A percentile compares a stretch with the other conserved stretches of the same genome.
These are phyloP conservation scores for Oleoguttula mirabilis DNA, from an alignment of 495 filamentous ascomycete species.

Conservation along the genomic window DNA sequence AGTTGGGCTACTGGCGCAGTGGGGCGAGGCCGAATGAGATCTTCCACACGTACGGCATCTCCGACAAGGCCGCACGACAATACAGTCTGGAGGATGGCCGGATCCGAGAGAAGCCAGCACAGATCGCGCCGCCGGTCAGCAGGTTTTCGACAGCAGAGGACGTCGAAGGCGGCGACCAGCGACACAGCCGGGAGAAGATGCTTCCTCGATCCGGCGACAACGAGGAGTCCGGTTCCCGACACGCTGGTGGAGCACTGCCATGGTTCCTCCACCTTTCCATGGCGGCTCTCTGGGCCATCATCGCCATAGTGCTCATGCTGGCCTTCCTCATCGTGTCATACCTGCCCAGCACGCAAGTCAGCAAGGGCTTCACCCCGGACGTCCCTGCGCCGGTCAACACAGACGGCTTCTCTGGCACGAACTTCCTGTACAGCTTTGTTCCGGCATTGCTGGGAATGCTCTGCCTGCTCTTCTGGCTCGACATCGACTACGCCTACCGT, in stretches of 20 bases:
- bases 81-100: constrained; percentile 42
- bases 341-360: constrained; percentile 44
- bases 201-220: constrained; percentile 13
- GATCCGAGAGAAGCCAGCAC: constrained; percentile 25
- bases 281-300: constrained; percentile 51
- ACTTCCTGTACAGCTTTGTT: constrained; percentile 81
- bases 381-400: constrained; percentile 48
- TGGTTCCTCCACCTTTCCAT: constrained; percentile 60
- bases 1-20: constrained; percentile 73
- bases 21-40: constrained; percentile 42
- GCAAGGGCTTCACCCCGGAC: constrained; percentile 59
- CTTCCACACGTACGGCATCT: constrained; percentile 56
- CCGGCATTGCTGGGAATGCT: constrained; percentile 64
- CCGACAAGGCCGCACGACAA: constrained; percentile 46
- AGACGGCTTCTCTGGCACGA: constrained; percentile 65
- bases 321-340: constrained; percentile 70
- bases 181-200: constrained; percentile 17
- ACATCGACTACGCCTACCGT: constrained; percentile 63
- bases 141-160: constrained; percentile 21
- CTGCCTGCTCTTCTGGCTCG: constrained; percentile 64
- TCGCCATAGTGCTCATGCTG: constrained; percentile 51
- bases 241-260: constrained; percentile 38
- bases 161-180: constrained; percentile 37
- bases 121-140: neutral
- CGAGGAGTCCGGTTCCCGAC: constrained; percentile 21